A percentile compares a stretch with the other conserved stretches of the same genome.
phyloP scores from a whole-genome alignment of 1,284 basidiomycete species.

The Ceratobasidium papillatum region DNA sequence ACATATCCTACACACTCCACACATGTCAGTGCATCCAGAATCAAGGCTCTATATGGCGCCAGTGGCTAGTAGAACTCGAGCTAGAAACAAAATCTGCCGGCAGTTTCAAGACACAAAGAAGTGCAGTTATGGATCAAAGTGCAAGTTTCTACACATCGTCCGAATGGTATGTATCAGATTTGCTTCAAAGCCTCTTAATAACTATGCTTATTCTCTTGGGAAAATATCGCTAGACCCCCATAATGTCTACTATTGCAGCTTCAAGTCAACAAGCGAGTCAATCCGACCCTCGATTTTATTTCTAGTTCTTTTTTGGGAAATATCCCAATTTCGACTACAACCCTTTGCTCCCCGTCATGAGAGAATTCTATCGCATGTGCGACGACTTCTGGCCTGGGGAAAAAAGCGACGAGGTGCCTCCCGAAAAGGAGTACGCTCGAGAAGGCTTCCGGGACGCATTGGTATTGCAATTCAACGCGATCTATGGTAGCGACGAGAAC shows the following conservation, averaged over 20 bases:
- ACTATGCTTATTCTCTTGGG: no score
- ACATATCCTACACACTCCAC: no score
- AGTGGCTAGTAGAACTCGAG: no score
- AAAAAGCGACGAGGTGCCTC: background rate
- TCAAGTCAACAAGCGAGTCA: background rate
- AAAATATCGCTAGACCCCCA: no score
- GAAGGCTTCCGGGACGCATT: background rate
- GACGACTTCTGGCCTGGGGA: background rate
- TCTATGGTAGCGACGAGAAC: constrained; percentile 17
- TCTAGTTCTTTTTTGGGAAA: background rate
- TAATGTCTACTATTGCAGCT: no score
- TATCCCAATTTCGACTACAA: constrained; percentile 19
- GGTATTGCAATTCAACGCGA: constrained; percentile 14
- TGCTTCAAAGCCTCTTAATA: background rate
- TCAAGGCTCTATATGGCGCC: no score
- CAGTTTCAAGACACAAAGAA: background rate
- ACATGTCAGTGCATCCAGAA: no score
- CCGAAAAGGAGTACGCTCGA: background rate
- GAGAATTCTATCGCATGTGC: constrained; percentile 37
- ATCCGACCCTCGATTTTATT: background rate
- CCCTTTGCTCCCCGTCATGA: constrained; percentile 25
- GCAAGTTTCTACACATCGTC: background rate
- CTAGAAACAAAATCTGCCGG: background rate
- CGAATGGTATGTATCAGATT: background rate
- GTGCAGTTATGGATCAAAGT: background rate